phyloP scores from a whole-genome alignment of 2,329 filamentous ascomycete genomes.

The Aspergillus arachidicola region DNA sequence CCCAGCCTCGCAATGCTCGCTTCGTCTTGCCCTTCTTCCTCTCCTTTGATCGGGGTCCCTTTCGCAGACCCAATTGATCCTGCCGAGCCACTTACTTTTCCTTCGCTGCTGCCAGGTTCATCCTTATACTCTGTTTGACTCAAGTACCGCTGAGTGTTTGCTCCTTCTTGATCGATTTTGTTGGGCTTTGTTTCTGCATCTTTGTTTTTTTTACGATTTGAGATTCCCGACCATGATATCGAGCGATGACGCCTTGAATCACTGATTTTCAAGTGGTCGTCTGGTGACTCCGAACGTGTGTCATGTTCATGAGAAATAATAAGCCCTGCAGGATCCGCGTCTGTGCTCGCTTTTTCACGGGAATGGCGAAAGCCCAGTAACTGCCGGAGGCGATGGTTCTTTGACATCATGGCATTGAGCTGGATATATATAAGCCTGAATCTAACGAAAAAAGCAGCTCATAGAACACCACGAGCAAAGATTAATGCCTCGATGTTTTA shows the following conservation, averaged over 20 bases:
- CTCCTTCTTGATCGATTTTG: background rate
- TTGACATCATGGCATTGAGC: background rate
- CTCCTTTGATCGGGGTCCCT: background rate
- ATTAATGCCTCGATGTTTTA: background rate
- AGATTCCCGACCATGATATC: background rate
- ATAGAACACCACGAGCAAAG: background rate
- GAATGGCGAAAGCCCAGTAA: background rate
- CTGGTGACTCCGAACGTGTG: background rate
- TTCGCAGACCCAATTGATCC: background rate
- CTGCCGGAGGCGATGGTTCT: background rate
- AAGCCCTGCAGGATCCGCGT: background rate
- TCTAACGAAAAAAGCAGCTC: background rate
- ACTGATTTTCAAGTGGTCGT: background rate
- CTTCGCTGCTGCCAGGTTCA: fast-evolving
- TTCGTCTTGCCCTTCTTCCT: background rate
- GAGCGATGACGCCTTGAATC: background rate
- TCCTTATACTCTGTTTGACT: background rate
- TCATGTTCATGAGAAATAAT: background rate
- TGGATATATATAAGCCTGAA: background rate
- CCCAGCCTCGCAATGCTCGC: background rate
- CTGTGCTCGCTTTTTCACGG: too few relatives aligned
- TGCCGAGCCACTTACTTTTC: background rate
- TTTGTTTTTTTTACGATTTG: background rate
- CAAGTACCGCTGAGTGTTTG: background rate
- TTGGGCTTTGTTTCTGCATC: background rate